Conservation (phyloP, 805 yeast genomes). For the Wickerhamiella cacticola region DNA sequence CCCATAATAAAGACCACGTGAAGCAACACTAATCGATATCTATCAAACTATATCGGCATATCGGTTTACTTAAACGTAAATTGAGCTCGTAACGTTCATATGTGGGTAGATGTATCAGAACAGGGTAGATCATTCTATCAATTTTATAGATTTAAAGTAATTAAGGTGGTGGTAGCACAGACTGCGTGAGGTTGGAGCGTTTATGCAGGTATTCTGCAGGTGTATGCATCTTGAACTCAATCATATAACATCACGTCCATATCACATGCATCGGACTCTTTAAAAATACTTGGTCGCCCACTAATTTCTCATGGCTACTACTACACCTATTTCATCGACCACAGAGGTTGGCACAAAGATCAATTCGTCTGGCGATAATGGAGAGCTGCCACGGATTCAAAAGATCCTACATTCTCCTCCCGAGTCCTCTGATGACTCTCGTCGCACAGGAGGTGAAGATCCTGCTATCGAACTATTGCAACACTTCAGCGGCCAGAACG, state of each 20-base stretch:
- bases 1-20: too few relatives aligned
- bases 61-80: not conserved
- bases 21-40: too few relatives aligned
- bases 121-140: not conserved
- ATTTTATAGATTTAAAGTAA: too few relatives aligned
- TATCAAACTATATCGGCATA: not conserved
- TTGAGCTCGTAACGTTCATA: too few relatives aligned
- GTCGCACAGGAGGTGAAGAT: not conserved
- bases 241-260: not conserved
- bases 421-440: not conserved
- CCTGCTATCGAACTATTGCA: not conserved
- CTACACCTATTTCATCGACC: not conserved
- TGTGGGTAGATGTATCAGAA: too few relatives aligned
- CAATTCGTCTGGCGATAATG: not conserved
- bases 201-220: not conserved
- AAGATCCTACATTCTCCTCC: conserved; percentile 1
- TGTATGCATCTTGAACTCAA: not conserved
- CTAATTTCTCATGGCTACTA: not conserved
- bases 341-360: not conserved
- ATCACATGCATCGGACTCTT: not conserved
- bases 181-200: not conserved
- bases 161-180: too few relatives aligned
- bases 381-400: not conserved
- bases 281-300: not conserved
- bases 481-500: not conserved